Evolutionary conservation across 192 early-diverging fungal species (phyloP).

Genomic region (Backusella australiensis): DNA sequence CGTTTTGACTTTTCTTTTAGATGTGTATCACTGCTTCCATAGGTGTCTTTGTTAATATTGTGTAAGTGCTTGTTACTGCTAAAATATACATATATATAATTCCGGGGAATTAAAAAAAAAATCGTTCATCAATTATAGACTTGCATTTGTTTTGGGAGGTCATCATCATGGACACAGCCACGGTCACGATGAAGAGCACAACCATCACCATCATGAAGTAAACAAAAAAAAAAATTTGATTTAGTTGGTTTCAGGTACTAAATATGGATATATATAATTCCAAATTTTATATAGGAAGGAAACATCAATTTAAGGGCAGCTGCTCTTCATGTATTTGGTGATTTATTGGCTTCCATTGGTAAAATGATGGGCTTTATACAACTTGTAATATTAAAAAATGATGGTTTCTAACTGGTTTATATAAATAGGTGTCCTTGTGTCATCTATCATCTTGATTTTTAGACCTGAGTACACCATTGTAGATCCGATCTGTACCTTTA

Average conservation of each 20-base stretch:
- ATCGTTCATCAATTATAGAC: slow-evolving; percentile 24
- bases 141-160: slow-evolving; percentile 55
- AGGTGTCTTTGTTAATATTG: slow-evolving; percentile 74
- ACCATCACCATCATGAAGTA: slow-evolving; percentile 26
- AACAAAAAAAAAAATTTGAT: background rate
- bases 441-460: slow-evolving; percentile 63
- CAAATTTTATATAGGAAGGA: slow-evolving; percentile 20
- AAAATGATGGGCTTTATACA: background rate
- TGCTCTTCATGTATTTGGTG: slow-evolving; percentile 78
- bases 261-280: background rate
- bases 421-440: slow-evolving; percentile 65
- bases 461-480: slow-evolving; percentile 59
- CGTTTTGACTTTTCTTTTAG: slow-evolving; percentile 4
- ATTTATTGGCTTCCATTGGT: slow-evolving; percentile 72
- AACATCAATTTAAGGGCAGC: slow-evolving; percentile 75
- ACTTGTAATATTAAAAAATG: background rate
- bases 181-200: slow-evolving; percentile 34
- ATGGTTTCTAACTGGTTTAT: background rate
- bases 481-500: slow-evolving; percentile 80
- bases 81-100: slow-evolving; percentile 9
- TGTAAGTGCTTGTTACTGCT: slow-evolving; percentile 45
- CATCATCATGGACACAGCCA: slow-evolving; percentile 42
- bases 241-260: slow-evolving; percentile 1
- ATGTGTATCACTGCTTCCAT: slow-evolving; percentile 70
- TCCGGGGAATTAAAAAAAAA: background rate